Evolutionary conservation across 495 filamentous ascomycete species (phyloP), one percentile per base, ranked within the genome.

Genomic region (Tetracladium setigerum): DNA sequence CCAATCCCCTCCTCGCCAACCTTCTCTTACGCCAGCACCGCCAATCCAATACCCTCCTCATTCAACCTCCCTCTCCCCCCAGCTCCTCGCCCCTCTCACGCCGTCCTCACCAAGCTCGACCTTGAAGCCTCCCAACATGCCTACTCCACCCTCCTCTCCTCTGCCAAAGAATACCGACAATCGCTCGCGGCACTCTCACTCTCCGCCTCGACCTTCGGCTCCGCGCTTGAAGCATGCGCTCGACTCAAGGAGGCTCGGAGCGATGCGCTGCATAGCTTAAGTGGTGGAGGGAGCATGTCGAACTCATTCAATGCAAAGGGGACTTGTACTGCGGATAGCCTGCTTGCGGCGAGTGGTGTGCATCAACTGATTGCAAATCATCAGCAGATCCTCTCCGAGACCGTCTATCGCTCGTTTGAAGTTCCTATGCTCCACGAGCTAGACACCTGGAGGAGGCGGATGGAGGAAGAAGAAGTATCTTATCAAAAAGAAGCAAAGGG

Each of bases 321-420:
- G 32, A 61, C 63, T 14, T 81, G 78, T 62, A 82, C 78, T 1
- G 79, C 77, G 8, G 77, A 81, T 59, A 66, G 68, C 17, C 60
- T 83, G 14, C 61, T 83, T 30, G 69, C 73, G 31, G 71, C 75
- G 9, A 71, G 73, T 31, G 79, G 79, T n/a, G 64, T 83, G 36
- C 79, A 83, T 53, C 77, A 83, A 52, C 62, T 83, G 19, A 71
- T 82, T 16, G 78, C 77, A 11, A 83, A 81, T 59, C 79, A 83
- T 60, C 76, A 79, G 57, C 75, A 81, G 49, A 81, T 83, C 49
- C 66, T 83, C 0, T 69, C 65, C 17, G 78, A 83, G 54, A 78
- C 74, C 4, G 72, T 83, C n/a, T 82, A 83, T 60, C 65, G 78
- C 14, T 69, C 67, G 36, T 83, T 83, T 53, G 79, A 83, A 57